Evolutionary conservation across 495 filamentous ascomycete species (phyloP).

Genomic region (Acidomyces sp.): DNA sequence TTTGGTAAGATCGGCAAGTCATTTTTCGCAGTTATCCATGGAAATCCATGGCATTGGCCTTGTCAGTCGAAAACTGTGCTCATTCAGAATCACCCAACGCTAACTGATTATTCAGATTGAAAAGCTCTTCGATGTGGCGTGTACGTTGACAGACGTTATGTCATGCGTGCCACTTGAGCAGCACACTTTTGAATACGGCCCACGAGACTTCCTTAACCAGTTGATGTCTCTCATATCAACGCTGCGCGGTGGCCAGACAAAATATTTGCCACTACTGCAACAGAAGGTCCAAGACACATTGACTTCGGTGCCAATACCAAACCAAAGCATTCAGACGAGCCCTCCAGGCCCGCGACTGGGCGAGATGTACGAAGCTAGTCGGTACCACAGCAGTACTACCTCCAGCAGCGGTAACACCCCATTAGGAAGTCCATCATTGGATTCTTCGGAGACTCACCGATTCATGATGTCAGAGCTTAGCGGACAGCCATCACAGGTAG

Average conservation of each 20-base stretch:
- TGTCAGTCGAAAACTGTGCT: slow-evolving; percentile 33
- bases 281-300: slow-evolving; percentile 56
- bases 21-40: slow-evolving; percentile 51
- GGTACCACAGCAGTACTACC: slow-evolving; percentile 3
- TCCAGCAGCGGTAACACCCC: slow-evolving; percentile 5
- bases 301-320: slow-evolving; percentile 43
- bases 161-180: slow-evolving; percentile 44
- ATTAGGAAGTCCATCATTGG: slow-evolving; percentile 7
- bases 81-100: neutral
- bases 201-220: slow-evolving; percentile 59
- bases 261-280: slow-evolving; percentile 58
- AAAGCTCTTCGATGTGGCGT: slow-evolving; percentile 65
- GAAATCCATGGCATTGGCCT: slow-evolving; percentile 61
- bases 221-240: slow-evolving; percentile 51
- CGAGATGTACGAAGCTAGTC: slow-evolving; percentile 6
- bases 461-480: no score
- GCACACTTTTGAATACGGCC: slow-evolving; percentile 48
- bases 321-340: neutral
- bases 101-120: slow-evolving; percentile 40
- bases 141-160: slow-evolving; percentile 60
- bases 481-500: no score
- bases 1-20: slow-evolving; percentile 49
- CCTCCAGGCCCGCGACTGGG: neutral
- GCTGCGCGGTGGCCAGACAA: slow-evolving; percentile 55
- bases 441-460: no score